These are phyloP conservation scores for Fusarium brachygibbosum DNA, from an alignment of 2,329 filamentous ascomycete species.

Conservation along the genomic window DNA sequence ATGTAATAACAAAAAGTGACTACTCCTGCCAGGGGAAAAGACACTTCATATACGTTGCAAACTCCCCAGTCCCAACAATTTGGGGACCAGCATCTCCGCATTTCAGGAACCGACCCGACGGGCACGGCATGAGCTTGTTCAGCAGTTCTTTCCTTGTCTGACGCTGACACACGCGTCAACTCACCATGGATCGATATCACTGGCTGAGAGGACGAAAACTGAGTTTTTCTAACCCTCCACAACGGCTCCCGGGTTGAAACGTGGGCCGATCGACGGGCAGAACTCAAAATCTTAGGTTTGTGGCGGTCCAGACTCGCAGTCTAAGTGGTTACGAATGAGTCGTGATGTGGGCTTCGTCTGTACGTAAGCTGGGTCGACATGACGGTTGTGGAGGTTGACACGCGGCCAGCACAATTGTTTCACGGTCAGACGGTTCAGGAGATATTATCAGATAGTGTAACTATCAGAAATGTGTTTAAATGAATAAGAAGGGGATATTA, in stretches of 20 bases:
- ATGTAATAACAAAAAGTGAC: neutral
- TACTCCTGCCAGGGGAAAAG: neutral
- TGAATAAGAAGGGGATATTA: neutral
- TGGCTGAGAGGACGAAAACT: neutral
- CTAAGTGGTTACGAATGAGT: conserved; percentile 25
- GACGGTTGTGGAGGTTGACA: conserved; percentile 30
- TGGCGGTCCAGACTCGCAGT: conserved; percentile 14
- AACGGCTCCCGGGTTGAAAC: conserved; percentile 13
- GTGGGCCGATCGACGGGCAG: conserved; percentile 22
- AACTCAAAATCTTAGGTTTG: conserved; percentile 11
- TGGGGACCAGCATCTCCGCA: conserved; percentile 17
- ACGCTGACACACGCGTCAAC: conserved; percentile 24
- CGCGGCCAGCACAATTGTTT: conserved; percentile 14
- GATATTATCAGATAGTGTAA: no score
- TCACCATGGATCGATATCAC: neutral
- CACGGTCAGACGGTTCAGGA: neutral
- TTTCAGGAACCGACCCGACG: conserved; percentile 11
- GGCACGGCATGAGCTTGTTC: conserved; percentile 4
- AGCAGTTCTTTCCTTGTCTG: neutral
- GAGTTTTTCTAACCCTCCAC: conserved; percentile 20
- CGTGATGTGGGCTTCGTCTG: conserved; percentile 28
- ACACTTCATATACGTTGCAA: conserved; percentile 15
- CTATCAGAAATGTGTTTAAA: neutral
- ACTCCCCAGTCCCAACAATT: conserved; percentile 5
- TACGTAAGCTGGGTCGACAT: conserved; percentile 22